Conservation (phyloP, 2,329 filamentous ascomycete species). For the Cladosporium oxysporum region DNA sequence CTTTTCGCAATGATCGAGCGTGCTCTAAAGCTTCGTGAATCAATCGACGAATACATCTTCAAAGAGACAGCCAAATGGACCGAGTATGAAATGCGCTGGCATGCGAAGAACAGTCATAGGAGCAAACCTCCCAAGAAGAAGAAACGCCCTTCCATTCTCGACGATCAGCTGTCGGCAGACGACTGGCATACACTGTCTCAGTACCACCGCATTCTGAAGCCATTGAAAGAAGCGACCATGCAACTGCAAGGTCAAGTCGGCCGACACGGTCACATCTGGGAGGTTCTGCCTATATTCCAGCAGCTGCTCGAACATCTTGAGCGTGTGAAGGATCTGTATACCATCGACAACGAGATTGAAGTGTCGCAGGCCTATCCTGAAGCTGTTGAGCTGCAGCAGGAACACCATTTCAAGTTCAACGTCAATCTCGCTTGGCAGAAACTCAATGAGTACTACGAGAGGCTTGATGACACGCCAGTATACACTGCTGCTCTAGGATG, state of each 20-base stretch:
- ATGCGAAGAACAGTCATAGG: no score
- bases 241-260: background rate
- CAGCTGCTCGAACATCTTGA: conserved; percentile 5
- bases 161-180: background rate
- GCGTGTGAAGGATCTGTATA: background rate
- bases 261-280: background rate
- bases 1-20: conserved; percentile 1
- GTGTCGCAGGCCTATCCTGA: background rate
- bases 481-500: background rate
- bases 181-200: no score
- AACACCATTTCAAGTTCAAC: conserved; percentile 2
- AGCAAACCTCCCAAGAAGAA: no score
- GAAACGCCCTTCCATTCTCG: background rate
- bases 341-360: background rate
- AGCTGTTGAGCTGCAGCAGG: background rate
- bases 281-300: background rate
- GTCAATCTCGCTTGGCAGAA: conserved; percentile 18
- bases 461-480: conserved; percentile 1
- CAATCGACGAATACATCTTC: background rate
- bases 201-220: no score
- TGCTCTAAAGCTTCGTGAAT: conserved; percentile 2
- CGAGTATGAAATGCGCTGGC: no score
- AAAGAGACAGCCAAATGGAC: conserved; percentile 1
- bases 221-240: background rate
- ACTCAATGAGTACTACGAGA: conserved; percentile 13